Percentiles rank a stretch among this genome's conserved stretches.
Conservation (phyloP, 805 yeast species). For the Cyberlindnera nakhonratchasimensis region DNA sequence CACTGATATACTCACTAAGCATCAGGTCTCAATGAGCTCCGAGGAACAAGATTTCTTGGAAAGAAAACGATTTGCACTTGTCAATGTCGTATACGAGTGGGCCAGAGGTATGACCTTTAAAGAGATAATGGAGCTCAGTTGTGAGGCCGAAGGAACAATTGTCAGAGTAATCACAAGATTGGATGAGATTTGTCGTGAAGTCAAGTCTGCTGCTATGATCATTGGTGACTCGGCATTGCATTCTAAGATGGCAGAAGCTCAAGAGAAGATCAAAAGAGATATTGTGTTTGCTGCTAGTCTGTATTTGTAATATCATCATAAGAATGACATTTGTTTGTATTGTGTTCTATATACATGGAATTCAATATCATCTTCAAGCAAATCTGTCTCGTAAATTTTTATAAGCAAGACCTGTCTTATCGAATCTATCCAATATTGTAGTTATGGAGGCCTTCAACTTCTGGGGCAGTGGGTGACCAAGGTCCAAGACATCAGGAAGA, state of each 20-base stretch:
- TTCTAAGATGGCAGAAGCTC: constrained; percentile 86
- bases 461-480: constrained; percentile 2
- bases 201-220: constrained; percentile 87
- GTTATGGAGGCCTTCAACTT: constrained; percentile 5
- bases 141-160: constrained; percentile 93
- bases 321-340: too few relatives aligned
- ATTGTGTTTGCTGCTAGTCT: constrained; percentile 96
- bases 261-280: constrained; percentile 92
- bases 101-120: constrained; percentile 90
- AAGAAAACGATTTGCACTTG: constrained; percentile 80
- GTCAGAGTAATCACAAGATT: constrained; percentile 92
- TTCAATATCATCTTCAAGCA: background rate
- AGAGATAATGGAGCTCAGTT: constrained; percentile 84
- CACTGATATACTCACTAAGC: constrained; percentile 55
- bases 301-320: constrained; percentile 53
- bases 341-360: constrained; percentile 7
- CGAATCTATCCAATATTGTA: constrained; percentile 16
- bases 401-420: constrained; percentile 14
- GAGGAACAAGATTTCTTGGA: constrained; percentile 87
- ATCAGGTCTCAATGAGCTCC: constrained; percentile 70
- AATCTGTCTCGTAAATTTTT: constrained; percentile 11
- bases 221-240: constrained; percentile 92
- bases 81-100: constrained; percentile 97
- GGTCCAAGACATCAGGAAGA: constrained; percentile 10
- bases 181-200: constrained; percentile 94